A percentile compares a stretch with the other conserved stretches of the same genome.
Evolutionary conservation across 2,329 filamentous ascomycete genomes (phyloP).

Genomic region (Colletotrichum phormii): DNA sequence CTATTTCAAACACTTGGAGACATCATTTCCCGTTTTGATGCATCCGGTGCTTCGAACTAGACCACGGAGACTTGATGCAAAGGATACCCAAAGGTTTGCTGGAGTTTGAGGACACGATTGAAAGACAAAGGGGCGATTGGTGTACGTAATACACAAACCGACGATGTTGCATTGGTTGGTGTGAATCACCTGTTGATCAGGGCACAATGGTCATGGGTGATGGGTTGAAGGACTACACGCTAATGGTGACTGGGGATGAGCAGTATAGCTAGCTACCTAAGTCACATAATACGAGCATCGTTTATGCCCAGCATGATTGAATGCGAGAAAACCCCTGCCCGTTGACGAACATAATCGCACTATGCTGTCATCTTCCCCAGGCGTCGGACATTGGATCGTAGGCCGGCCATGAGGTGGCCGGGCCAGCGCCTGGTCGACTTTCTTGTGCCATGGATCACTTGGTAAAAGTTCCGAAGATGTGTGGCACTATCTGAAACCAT

Average conservation of each 20-base stretch:
- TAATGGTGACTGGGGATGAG: not conserved
- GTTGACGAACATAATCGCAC: not conserved
- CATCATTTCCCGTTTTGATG: not conserved
- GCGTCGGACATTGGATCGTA: not conserved
- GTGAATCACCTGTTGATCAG: not conserved
- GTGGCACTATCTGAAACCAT: conserved; percentile 58
- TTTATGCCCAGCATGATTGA: not conserved
- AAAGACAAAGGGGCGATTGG: not conserved
- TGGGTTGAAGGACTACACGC: not conserved
- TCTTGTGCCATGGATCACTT: conserved; percentile 51
- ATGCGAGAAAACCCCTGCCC: not conserved
- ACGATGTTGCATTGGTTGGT: not conserved
- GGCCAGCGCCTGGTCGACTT: too few species aligned
- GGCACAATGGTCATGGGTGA: not conserved
- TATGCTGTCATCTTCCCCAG: not conserved
- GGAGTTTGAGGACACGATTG: not conserved
- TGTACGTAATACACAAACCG: not conserved
- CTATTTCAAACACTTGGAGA: not conserved
- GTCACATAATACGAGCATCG: not conserved
- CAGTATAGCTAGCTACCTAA: conserved; percentile 28
- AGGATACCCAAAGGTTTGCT: not conserved
- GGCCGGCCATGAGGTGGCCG: too few species aligned
- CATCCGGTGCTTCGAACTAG: not conserved
- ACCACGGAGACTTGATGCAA: not conserved
- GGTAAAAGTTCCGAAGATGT: conserved; percentile 63